Percentiles rank a stretch among this genome's conserved stretches.
These are phyloP conservation scores for Hyphodiscus sp. DNA, from an alignment of 2,329 filamentous ascomycete species.

Conservation along the genomic window DNA sequence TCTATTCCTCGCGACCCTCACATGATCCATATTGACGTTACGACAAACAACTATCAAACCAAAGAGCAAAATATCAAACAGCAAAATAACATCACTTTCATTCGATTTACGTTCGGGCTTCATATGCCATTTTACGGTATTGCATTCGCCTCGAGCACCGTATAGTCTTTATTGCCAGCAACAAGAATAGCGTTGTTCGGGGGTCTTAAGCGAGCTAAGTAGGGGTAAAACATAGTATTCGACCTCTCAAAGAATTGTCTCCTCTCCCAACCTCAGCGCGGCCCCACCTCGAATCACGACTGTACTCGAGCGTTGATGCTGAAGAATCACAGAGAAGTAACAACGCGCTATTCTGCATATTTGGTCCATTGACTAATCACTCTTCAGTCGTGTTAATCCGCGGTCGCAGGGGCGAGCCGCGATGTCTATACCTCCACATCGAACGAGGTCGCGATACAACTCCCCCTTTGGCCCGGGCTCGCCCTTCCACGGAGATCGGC, in stretches of 20 bases:
- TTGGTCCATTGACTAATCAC: slow-evolving; percentile 18
- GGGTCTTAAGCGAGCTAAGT: slow-evolving; percentile 9
- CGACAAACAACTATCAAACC: not conserved
- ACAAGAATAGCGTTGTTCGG: too few relatives aligned
- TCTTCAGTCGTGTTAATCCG: slow-evolving; percentile 15
- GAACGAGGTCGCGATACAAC: slow-evolving; percentile 26
- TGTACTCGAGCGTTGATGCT: slow-evolving; percentile 18
- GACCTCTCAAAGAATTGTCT: not conserved
- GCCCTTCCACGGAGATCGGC: too few relatives aligned
- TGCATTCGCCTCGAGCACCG: too few relatives aligned
- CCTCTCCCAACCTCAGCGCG: slow-evolving; percentile 14
- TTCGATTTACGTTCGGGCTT: too few relatives aligned
- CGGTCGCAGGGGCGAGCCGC: slow-evolving; percentile 13
- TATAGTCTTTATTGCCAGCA: too few relatives aligned
- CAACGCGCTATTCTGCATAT: slow-evolving; percentile 1
- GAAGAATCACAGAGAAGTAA: slow-evolving; percentile 19
- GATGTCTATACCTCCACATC: slow-evolving; percentile 11
- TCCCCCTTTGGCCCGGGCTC: slow-evolving; percentile 18
- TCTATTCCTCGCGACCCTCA: not conserved
- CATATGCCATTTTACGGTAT: too few relatives aligned
- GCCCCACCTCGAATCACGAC: slow-evolving; percentile 10
- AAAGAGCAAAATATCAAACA: not conserved
- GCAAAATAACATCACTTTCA: too few relatives aligned
- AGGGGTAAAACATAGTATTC: not conserved
- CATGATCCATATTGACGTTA: not conserved